These are phyloP conservation scores for Acorus gramineus DNA, from an alignment of 106 monocot genomes.

Conservation along the genomic window DNA sequence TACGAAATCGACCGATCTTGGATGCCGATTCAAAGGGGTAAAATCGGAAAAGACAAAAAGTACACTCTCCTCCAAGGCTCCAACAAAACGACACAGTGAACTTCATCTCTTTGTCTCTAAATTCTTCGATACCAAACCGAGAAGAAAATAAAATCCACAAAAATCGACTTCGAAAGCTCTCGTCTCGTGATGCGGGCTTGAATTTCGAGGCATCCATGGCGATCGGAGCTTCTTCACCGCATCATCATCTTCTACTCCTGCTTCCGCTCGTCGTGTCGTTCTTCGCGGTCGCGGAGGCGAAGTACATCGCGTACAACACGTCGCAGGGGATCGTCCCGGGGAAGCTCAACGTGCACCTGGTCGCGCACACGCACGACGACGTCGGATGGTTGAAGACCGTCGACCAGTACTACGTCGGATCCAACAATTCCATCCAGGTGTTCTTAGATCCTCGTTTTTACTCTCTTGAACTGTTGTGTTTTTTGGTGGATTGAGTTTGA, in stretches of 20 bases:
- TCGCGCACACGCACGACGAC: slow-evolving; percentile 74
- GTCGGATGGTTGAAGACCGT: slow-evolving; percentile 84
- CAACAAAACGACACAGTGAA: no score
- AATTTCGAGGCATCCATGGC: slow-evolving; percentile 21
- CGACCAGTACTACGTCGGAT: slow-evolving; percentile 81
- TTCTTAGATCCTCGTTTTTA: neutral
- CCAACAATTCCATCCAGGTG: slow-evolving; percentile 75
- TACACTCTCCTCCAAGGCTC: no score
- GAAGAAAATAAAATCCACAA: no score
- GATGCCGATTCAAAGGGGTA: no score
- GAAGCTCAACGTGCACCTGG: slow-evolving; percentile 94
- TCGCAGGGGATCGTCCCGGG: slow-evolving; percentile 54
- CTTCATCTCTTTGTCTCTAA: no score
- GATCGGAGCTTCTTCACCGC: neutral
- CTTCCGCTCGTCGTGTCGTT: slow-evolving; percentile 9
- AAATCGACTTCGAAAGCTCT: no score
- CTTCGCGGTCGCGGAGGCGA: slow-evolving; percentile 16
- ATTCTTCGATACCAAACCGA: no score
- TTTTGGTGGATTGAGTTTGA: neutral
- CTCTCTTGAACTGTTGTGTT: neutral
- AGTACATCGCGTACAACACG: slow-evolving; percentile 94
- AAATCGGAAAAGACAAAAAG: no score
- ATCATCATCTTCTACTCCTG: neutral
- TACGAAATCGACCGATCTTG: no score
- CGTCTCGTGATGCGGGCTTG: no score